Evolutionary conservation across 495 filamentous ascomycete genomes (phyloP), one percentile per base, ranked within the genome.

Genomic region (Talaromyces stipitatus): DNA sequence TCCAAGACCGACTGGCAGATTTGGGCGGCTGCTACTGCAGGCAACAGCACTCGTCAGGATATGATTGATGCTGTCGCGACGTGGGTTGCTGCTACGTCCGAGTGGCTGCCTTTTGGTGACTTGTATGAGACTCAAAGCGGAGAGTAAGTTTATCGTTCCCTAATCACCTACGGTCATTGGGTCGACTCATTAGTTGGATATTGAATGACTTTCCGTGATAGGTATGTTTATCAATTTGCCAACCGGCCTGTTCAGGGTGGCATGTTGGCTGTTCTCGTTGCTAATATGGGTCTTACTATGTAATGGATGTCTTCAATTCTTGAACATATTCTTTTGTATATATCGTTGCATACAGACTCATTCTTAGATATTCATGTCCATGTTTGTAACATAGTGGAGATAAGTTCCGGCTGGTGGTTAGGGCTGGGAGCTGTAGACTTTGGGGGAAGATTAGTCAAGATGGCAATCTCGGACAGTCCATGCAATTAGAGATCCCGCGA

Each of bases 71-170:
- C 70, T 14, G 54, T 85, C 4, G 77, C 74, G 1, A 71, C 62
- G n/a, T 85, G 77, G 77, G 72, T 83, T 55, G 73, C 75, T 38
- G 62, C 76, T 43, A 83, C 82, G 12, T 71, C 81, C 0, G 78
- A 78, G 3, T 77, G 76, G 59, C 69, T 61, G 10, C 66, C 81
- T 20, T 59, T 84, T 47, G 82, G 79, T 6, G 82, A 85, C 64
- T 61, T 84, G 18, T 84, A 82, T 60, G 69, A 80, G 22, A 76
- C 77, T 2, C 57, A 58, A 10, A 63, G 55, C 9, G 79, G 74
- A 66, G 68, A 72, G 80, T 18, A 78, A 78, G 0, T 41, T 18
- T n/a, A n/a, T n/a, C n/a, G n/a, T n/a, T n/a, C n/a, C n/a, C n/a
- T n/a, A n/a, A n/a, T n/a, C n/a, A n/a, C n/a, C n/a, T n/a, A n/a